Conservation (phyloP, 2,329 filamentous ascomycete species). For the Colletotrichum endophyticum region DNA sequence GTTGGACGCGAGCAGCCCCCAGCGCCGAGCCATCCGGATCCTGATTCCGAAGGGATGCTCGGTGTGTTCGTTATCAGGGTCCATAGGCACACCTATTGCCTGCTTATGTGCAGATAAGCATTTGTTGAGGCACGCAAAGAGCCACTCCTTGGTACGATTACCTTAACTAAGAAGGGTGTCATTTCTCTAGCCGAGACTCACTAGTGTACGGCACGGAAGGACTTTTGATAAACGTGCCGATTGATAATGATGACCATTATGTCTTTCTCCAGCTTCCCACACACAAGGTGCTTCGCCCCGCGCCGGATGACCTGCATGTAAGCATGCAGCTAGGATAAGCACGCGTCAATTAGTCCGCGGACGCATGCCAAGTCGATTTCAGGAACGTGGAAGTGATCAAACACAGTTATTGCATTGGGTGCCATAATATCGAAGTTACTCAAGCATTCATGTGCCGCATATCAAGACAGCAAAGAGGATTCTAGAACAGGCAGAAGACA, state of each 20-base stretch:
- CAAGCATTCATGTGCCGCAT: not conserved
- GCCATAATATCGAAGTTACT: not conserved
- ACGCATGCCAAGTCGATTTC: not conserved
- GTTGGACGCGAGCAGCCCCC: not conserved
- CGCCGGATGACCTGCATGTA: not conserved
- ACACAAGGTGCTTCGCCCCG: not conserved
- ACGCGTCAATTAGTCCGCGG: not conserved
- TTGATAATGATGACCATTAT: not conserved
- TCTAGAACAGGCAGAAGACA: slow-evolving; percentile 23
- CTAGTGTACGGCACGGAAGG: not conserved
- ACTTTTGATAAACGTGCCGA: not conserved
- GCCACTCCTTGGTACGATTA: not conserved
- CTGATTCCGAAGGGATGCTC: not conserved
- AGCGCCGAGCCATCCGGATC: not conserved
- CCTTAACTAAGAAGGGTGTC: not conserved
- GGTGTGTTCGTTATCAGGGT: not conserved
- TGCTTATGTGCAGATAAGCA: not conserved
- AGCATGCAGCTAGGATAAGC: not conserved
- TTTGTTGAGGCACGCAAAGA: not conserved
- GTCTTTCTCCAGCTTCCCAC: not conserved
- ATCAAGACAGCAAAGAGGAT: not conserved
- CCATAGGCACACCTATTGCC: not conserved
- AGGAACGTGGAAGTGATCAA: slow-evolving; percentile 32
- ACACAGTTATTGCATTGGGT: slow-evolving; percentile 34
- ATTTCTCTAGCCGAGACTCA: not conserved